These are phyloP conservation scores for Triticum dicoccoides DNA, from an alignment of 176 grass and related monocot species.

Conservation along the genomic window DNA sequence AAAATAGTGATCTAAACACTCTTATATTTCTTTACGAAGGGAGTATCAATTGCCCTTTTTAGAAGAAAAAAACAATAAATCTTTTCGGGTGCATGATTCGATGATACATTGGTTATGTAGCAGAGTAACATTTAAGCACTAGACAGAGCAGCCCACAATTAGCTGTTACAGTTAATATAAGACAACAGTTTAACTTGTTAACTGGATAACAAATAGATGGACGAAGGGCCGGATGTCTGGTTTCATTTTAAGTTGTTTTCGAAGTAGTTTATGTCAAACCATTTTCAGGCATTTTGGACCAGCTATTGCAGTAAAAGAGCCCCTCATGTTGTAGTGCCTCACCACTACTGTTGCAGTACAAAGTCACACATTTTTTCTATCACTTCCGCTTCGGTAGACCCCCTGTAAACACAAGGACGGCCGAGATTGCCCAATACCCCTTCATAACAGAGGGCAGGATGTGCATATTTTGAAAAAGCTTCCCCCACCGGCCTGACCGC, in stretches of 20 bases:
- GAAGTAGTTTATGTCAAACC: neutral
- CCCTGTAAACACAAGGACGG: no score
- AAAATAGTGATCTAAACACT: no score
- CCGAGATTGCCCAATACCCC: no score
- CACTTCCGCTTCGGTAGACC: no score
- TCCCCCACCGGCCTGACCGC: no score
- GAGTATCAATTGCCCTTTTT: neutral
- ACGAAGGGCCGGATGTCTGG: neutral
- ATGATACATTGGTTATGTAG: neutral
- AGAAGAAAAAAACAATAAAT: neutral
- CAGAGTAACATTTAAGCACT: neutral
- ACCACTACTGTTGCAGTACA: neutral
- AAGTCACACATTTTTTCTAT: neutral
- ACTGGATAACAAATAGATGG: neutral
- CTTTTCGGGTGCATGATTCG: neutral
- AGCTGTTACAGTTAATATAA: neutral
- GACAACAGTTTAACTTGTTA: neutral
- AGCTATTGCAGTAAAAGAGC: neutral
- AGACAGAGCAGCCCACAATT: neutral
- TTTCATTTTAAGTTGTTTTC: neutral
- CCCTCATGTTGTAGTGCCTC: neutral
- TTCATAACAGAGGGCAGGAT: no score
- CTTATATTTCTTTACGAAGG: no score
- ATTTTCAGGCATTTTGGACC: neutral
- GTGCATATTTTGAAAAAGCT: no score